A percentile compares a stretch with the other conserved stretches of the same genome.
These are phyloP conservation scores for Yamadazyma tumulicola DNA, from an alignment of 805 yeast genomes.

Conservation along the genomic window DNA sequence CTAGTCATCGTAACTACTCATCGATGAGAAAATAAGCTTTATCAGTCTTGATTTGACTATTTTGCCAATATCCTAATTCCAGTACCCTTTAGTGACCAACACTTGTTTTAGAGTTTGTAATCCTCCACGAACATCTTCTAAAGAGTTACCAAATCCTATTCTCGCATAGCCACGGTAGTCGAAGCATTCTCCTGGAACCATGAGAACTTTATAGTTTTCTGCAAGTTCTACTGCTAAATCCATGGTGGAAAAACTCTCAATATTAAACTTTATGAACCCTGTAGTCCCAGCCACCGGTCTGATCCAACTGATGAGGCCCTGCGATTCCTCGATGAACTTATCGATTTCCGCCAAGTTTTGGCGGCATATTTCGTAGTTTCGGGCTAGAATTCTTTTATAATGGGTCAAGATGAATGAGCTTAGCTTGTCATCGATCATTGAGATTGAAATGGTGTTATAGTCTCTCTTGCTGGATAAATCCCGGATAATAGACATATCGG, in stretches of 20 bases:
- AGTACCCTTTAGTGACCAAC: constrained; percentile 1
- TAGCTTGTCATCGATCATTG: constrained; percentile 43
- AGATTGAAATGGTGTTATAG: constrained; percentile 49
- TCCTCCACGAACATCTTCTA: constrained; percentile 32
- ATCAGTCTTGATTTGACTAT: too few relatives aligned
- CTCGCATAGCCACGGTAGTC: constrained; percentile 36
- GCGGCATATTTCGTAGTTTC: constrained; percentile 39
- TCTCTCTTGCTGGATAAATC: constrained; percentile 42
- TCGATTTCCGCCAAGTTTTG: constrained; percentile 34
- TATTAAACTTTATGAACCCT: constrained; percentile 26
- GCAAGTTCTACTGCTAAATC: constrained; percentile 36
- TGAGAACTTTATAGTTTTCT: constrained; percentile 27
- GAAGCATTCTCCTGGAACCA: constrained; percentile 51
- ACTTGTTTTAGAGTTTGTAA: constrained; percentile 17
- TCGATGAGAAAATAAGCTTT: too few relatives aligned
- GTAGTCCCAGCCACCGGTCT: constrained; percentile 49
- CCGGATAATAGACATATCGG: constrained; percentile 24
- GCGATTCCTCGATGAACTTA: constrained; percentile 25
- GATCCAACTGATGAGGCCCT: constrained; percentile 37
- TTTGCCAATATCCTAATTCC: too few relatives aligned
- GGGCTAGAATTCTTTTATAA: constrained; percentile 28
- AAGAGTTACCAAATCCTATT: constrained; percentile 47
- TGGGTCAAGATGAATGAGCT: constrained; percentile 43
- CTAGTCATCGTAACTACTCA: too few relatives aligned
- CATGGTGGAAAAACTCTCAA: constrained; percentile 21